phyloP scores from a whole-genome alignment of 345 rosid species.

The Eucalyptus microcorys region DNA sequence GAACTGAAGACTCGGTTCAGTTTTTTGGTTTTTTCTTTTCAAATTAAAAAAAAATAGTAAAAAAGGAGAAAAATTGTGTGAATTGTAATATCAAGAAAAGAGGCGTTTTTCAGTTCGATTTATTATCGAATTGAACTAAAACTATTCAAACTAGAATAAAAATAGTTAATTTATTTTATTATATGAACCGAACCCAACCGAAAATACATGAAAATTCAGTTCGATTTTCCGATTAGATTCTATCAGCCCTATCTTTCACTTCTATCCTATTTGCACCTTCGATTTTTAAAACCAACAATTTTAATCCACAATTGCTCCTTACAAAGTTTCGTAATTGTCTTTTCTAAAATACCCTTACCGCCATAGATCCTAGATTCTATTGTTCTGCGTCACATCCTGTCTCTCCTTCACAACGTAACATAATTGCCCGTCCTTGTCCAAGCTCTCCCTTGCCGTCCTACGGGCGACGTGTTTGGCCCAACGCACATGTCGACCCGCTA shows the following conservation, averaged over 20 bases:
- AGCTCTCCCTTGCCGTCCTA: rapidly evolving
- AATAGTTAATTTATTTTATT: no score
- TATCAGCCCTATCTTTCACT: background rate
- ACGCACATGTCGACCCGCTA: background rate
- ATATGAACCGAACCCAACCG: rapidly evolving
- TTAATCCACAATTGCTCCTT: background rate
- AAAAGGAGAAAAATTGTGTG: no score
- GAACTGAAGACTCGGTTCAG: rapidly evolving
- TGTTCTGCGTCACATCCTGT: background rate
- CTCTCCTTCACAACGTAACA: background rate
- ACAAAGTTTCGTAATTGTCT: background rate
- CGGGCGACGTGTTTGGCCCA: background rate
- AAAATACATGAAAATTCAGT: rapidly evolving
- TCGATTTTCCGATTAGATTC: rapidly evolving
- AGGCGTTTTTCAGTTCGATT: rapidly evolving
- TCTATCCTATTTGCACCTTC: rapidly evolving
- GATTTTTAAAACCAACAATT: background rate
- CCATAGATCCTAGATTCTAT: background rate
- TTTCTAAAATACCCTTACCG: background rate
- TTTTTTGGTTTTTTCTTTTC: rapidly evolving
- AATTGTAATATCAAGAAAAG: rapidly evolving
- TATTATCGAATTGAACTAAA: rapidly evolving
- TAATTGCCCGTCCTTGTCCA: background rate
- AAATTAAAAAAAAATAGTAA: rapidly evolving
- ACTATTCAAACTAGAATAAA: rapidly evolving